Evolutionary conservation across 306 rosid genomes (phyloP).

Genomic region (Erythrophleum fordii): DNA sequence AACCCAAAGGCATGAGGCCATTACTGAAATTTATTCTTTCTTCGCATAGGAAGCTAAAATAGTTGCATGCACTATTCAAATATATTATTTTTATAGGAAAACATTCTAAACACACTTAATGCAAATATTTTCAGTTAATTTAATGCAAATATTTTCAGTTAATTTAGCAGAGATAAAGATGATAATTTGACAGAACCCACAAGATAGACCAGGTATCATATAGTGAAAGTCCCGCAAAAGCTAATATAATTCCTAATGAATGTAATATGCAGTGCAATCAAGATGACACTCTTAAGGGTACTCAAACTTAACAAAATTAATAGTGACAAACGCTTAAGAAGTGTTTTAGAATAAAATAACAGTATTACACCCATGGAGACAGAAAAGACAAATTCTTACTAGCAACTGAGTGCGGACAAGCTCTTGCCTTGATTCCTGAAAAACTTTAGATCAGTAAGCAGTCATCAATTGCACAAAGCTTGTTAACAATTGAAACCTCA

Average conservation of each 20-base stretch:
- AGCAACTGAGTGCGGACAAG: slow-evolving; percentile 62
- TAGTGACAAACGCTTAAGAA: neutral
- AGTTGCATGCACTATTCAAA: neutral
- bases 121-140: neutral
- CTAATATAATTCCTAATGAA: slow-evolving; percentile 15
- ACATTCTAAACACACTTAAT: neutral
- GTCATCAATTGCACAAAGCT: slow-evolving; percentile 21
- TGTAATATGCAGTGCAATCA: neutral
- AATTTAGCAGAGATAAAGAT: neutral
- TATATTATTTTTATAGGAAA: neutral
- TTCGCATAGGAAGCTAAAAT: neutral
- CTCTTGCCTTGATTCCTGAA: slow-evolving; percentile 74
- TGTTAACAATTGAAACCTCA: neutral
- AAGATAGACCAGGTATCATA: neutral
- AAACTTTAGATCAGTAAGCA: slow-evolving; percentile 37
- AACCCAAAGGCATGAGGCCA: neutral
- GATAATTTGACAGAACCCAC: neutral
- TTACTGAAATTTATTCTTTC: neutral
- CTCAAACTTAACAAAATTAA: neutral
- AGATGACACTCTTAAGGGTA: neutral
- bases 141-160: neutral
- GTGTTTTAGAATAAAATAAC: neutral
- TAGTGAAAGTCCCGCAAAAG: slow-evolving; percentile 25
- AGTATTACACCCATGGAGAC: neutral
- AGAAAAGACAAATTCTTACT: slow-evolving; percentile 48